Conservation (phyloP, 768 basidiomycete species). For the Auricularia cornea region DNA sequence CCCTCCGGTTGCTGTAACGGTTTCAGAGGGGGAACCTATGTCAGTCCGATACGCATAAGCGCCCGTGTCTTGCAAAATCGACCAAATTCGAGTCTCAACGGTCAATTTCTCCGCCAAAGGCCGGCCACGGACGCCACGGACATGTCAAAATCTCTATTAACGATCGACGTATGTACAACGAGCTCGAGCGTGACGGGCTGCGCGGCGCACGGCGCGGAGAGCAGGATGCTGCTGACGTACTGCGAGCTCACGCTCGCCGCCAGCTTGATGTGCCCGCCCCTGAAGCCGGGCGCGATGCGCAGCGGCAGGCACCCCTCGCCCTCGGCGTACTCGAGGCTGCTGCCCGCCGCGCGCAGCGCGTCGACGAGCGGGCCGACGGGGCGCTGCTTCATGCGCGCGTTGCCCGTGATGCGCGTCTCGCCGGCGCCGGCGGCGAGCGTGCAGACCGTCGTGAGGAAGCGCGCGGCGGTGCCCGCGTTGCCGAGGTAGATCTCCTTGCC, state of each 20-base stretch:
- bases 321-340: slow-evolving; percentile 69
- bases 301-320: slow-evolving; percentile 81
- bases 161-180: no score
- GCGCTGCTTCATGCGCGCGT: slow-evolving; percentile 97
- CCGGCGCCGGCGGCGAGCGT: slow-evolving; percentile 45
- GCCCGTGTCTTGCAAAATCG: no score
- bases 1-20: no score
- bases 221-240: slow-evolving; percentile 94
- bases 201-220: slow-evolving; percentile 89
- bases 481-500: slow-evolving; percentile 91
- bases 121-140: no score
- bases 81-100: no score
- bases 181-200: slow-evolving; percentile 83
- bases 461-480: slow-evolving; percentile 95
- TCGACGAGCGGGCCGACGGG: slow-evolving; percentile 94
- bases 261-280: slow-evolving; percentile 73
- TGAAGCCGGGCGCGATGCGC: slow-evolving; percentile 56
- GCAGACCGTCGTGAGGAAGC: slow-evolving; percentile 95
- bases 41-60: no score
- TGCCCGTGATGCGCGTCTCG: slow-evolving; percentile 70
- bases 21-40: no score
- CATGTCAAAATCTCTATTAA: no score
- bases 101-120: no score
- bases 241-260: slow-evolving; percentile 95
- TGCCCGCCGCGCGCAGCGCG: slow-evolving; percentile 76